Evolutionary conservation across 768 basidiomycete genomes (phyloP), one percentile per base, ranked within the genome.

Genomic region (Boletales sp.): DNA sequence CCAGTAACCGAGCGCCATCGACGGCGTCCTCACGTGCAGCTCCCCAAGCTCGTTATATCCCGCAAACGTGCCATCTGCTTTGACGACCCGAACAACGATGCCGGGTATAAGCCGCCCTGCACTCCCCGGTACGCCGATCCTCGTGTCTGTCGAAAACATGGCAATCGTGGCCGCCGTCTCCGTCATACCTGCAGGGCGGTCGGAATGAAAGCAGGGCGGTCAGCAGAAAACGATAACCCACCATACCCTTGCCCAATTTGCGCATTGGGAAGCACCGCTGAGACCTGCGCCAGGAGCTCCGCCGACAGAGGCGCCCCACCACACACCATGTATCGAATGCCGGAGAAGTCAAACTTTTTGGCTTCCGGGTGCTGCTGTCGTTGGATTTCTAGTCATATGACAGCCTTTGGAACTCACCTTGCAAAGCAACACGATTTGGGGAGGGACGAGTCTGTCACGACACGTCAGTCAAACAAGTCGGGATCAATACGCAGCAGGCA

Each of bases 191-290:
- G 21, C 18, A 25, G 11, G 10, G 11, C 14, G 21, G 21, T 34
- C 33, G 14, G 33, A 14, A 34, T 14, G 14, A 11, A 10, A 34
- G 14, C 9, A 34, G 10, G 14, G 18, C 28, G 5, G 19, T 12
- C 5, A 44, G 36, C 13, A 25, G 13, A 2, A 31, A 34, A 34
- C 2, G 3, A 12, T 17, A 55, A 21, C 67, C 3, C 21, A 79
- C 82, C 83, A 63, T 81, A 85, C 48, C 80, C 84, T 67, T 85
- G 84, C 9, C 82, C 83, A 41, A 85, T 78, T n/a, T 64, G 66
- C 10, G 81, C 80, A 48, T 83, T 80, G 1, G 83, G 82, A 14
- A 84, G 60, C 9, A 82, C 50, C 42, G 72, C 60, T n/a, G 67
- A 58, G 38, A 83, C 34, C 48, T 71, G 63, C 25, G 65, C 48